phyloP scores from a whole-genome alignment of 2,329 filamentous ascomycete species.

The Calonectria montana region DNA sequence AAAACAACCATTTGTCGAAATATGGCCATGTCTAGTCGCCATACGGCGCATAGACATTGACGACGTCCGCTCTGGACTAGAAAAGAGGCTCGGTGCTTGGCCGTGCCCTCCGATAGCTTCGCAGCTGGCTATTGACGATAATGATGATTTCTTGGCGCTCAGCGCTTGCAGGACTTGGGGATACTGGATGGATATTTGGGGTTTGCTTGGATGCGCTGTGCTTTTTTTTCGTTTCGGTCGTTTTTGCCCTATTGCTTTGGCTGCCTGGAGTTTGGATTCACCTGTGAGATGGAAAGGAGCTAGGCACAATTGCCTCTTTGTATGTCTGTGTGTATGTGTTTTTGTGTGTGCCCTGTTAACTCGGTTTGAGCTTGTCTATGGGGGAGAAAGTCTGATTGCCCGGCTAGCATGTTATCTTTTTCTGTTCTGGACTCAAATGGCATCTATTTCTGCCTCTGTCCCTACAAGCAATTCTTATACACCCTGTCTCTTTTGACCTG shows the following conservation, averaged over 20 bases:
- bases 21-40: conserved; percentile 24
- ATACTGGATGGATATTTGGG: conserved; percentile 36
- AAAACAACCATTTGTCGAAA: conserved; percentile 31
- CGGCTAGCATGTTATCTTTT: conserved; percentile 32
- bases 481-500: not conserved
- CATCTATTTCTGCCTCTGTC: conserved; percentile 16
- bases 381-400: conserved; percentile 23
- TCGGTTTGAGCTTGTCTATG: conserved; percentile 21
- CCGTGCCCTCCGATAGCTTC: conserved; percentile 41
- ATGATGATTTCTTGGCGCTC: conserved; percentile 44
- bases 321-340: conserved; percentile 19
- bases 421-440: conserved; percentile 27
- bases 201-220: conserved; percentile 35
- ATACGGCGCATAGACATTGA: conserved; percentile 26
- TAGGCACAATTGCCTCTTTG: conserved; percentile 20
- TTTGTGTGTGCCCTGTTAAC: conserved; percentile 10
- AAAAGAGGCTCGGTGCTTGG: conserved; percentile 32
- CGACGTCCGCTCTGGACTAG: conserved; percentile 38
- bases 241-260: conserved; percentile 25
- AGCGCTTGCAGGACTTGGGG: conserved; percentile 40
- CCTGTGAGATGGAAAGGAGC: conserved; percentile 27
- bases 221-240: conserved; percentile 18
- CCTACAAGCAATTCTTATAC: not conserved
- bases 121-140: conserved; percentile 45
- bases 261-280: conserved; percentile 45